Evolutionary conservation across 2,329 filamentous ascomycete genomes (phyloP), one percentile per base, ranked within the genome.

Genomic region (Beauveria sp.): DNA sequence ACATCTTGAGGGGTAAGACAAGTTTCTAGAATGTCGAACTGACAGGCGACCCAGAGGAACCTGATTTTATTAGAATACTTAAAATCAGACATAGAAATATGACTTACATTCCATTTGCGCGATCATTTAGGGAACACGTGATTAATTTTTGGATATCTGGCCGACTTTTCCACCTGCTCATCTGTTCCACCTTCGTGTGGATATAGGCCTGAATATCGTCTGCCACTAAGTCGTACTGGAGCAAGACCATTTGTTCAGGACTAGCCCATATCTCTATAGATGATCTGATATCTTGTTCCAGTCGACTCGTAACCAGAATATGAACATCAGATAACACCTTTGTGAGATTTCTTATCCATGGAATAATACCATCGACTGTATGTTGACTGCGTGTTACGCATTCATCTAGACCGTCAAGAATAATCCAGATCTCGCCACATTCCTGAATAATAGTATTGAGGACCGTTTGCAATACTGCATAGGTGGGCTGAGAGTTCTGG

Each of bases 41-140:
- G 60, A 18, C 46, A 60, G 34, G 46, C 28, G 43, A 60, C 58
- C 58, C 58, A 61, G 8, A 31, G 49, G 18, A 61, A 61, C 58
- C 58, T 61, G 26, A 7, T 4, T 10, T 1, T n/a, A 43, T 53
- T 53, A 43, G 58, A 54, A 45, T 24, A 24, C 22, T 24, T 24
- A 24, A 24, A 24, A 24, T 24, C 22, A 24, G 22, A 24, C 22
- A 3, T 24, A 24, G 22, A 24, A 3, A 3, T 24, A 24, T 24
- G 22, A 54, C 53, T 46, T 16, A 58, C 54, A 48, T 58, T 31
- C 54, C 54, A 31, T 48, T n/a, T 16, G 54, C 18, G 22, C 22
- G 22, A 24, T 24, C 22, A 24, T 24, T 24, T 24, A 24, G 22
- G 22, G 22, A 24, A 24, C 22, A 24, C 22, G 22, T 24, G 22